These are phyloP conservation scores for Boletales sp. DNA, from an alignment of 768 basidiomycete species.

Conservation along the genomic window DNA sequence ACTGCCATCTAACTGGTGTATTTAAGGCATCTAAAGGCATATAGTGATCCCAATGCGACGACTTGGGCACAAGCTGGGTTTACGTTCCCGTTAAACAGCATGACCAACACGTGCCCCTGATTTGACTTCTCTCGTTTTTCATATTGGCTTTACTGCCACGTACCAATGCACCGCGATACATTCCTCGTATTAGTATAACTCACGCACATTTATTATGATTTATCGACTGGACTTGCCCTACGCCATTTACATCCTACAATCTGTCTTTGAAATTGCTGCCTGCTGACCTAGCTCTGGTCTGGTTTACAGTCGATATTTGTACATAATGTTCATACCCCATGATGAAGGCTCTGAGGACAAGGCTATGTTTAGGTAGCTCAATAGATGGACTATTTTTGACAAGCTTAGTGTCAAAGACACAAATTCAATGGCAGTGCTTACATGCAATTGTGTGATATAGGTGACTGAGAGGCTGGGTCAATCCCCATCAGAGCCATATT, in stretches of 20 bases:
- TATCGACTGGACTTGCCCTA: conserved; percentile 16
- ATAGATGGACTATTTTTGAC: no score
- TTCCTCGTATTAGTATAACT: conserved; percentile 17
- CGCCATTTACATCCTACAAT: conserved; percentile 14
- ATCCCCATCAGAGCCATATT: background rate
- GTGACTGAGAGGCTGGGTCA: background rate
- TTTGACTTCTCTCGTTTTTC: conserved; percentile 5
- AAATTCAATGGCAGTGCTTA: no score
- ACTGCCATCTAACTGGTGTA: conserved; percentile 6
- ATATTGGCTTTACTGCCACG: conserved; percentile 4
- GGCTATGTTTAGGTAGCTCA: no score
- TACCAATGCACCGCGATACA: conserved; percentile 19
- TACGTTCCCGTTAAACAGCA: conserved; percentile 65
- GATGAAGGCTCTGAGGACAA: no score
- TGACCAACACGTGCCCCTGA: conserved; percentile 23
- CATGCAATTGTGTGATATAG: background rate
- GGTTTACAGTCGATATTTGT: conserved; percentile 2
- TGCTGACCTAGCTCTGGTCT: background rate
- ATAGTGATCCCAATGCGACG: conserved; percentile 79
- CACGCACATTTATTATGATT: conserved; percentile 22
- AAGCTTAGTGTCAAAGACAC: no score
- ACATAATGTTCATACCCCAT: background rate
- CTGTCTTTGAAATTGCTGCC: background rate
- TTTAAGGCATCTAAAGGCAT: conserved; percentile 46
- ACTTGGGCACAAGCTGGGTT: conserved; percentile 80